phyloP scores from a whole-genome alignment of 371 early-diverging fungal species.

The Saksenaea oblongispora region DNA sequence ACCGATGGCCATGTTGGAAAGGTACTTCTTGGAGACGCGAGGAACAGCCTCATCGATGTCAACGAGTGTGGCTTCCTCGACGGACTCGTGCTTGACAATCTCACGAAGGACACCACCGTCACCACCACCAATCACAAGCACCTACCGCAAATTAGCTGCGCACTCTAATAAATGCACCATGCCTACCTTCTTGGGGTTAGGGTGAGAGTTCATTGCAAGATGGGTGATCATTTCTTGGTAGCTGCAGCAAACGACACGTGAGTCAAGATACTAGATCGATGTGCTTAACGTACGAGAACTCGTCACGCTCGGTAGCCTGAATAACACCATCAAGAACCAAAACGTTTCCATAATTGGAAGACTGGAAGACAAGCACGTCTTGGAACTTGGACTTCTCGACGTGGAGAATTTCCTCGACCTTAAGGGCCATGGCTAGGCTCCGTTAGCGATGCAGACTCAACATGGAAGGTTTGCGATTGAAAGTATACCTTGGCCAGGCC shows the following conservation, averaged over 20 bases:
- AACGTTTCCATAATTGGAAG: constrained; percentile 92
- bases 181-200: constrained; percentile 87
- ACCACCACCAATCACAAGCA: constrained; percentile 97
- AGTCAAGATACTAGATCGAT: neutral
- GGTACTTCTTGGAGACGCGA: constrained; percentile 86
- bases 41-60: constrained; percentile 97
- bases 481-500: constrained; percentile 93
- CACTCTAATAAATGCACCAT: neutral
- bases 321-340: constrained; percentile 97
- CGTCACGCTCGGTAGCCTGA: constrained; percentile 97
- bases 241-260: constrained; percentile 33
- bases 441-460: constrained; percentile 1
- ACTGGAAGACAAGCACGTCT: constrained; percentile 96
- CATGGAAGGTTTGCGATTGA: neutral
- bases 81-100: constrained; percentile 91
- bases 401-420: constrained; percentile 93
- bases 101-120: constrained; percentile 98
- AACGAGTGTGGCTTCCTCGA: constrained; percentile 89
- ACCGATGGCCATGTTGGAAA: constrained; percentile 92
- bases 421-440: constrained; percentile 82
- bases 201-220: constrained; percentile 92
- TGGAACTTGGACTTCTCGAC: constrained; percentile 91
- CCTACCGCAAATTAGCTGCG: constrained; percentile 43
- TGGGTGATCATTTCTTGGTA: constrained; percentile 99
- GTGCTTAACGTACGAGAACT: constrained; percentile 80